Base-by-base conservation (phyloP, 345 rosid species). In the Noccaea bulbosa region DNA sequence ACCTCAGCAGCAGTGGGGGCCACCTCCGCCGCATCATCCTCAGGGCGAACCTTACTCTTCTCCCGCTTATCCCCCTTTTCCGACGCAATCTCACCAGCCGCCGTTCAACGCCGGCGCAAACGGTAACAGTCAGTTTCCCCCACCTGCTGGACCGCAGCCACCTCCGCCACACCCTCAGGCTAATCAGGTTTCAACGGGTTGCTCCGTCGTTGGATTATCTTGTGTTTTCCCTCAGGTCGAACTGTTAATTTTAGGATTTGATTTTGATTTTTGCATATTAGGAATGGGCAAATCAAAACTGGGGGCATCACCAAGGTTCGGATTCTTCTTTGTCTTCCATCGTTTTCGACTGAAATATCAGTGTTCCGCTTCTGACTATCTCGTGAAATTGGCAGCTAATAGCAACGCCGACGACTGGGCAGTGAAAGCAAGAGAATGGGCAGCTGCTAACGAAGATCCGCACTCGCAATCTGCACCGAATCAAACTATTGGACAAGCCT, bases 361-460 rank as follows among this genome's bases (percentile, higher is more conserved):
- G 16, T 62, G 62, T 53, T 72, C 49, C 5, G 47, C 35, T 59
- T 75, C 71, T 71, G 62, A 41, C 62, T 44, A 27, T 69, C 22
- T 59, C 39, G 61, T 65, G 35, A 17, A 6, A 54, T 27, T 70
- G 53, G 62, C 84, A 83, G 94, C 77, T 55, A 84, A 79, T 44
- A 84, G 77, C 71, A 81, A 81, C 70, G 77, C 46, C 41, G 96
- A 92, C 75, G 96, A 95, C 56, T 95, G 99, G 99, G 98, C 87
- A 80, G 94, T 96, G 41, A 90, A 82, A 83, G 99, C 99, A 15
- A 88, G 84, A 78, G 98, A 93, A 48, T 95, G 97, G 98, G 98
- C 97, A 55, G 80, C 84, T 62, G 77, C 88, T 16, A 77, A 65
- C 74, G 87, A 84, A 51, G 85, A 80, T 64, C 97, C 86, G 41